phyloP scores from a whole-genome alignment of 192 early-diverging fungal genomes.

The Coemansia sp. region DNA sequence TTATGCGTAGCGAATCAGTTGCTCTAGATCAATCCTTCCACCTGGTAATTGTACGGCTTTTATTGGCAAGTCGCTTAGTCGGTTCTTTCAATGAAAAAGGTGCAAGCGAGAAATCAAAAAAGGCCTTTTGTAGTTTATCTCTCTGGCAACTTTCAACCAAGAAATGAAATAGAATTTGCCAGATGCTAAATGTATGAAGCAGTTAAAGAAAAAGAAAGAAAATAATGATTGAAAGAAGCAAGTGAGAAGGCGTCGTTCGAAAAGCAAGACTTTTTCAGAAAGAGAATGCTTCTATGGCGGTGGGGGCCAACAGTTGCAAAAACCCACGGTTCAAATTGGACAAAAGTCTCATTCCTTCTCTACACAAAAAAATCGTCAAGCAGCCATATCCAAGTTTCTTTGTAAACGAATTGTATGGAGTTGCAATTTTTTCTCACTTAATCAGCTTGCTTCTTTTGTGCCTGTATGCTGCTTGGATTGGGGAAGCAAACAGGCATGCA shows the following conservation, averaged over 20 bases:
- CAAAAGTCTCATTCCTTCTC: constrained; percentile 40
- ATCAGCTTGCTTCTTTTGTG: background rate
- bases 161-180: background rate
- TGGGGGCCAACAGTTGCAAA: no score
- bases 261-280: background rate
- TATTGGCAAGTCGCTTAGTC: background rate
- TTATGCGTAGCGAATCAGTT: constrained; percentile 8
- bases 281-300: background rate
- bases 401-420: constrained; percentile 60
- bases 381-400: constrained; percentile 62
- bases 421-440: constrained; percentile 20
- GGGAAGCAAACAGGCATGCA: no score
- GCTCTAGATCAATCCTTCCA: background rate
- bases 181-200: constrained; percentile 4
- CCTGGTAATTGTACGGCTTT: constrained; percentile 4
- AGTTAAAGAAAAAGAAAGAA: background rate
- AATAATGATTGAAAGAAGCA: background rate
- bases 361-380: no score
- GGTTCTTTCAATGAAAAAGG: background rate
- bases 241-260: background rate
- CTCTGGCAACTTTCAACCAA: background rate
- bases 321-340: constrained; percentile 63
- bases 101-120: background rate
- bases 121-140: background rate
- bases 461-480: background rate